Conservation (phyloP, 805 yeast genomes). For the Isabelozyma heimii region DNA sequence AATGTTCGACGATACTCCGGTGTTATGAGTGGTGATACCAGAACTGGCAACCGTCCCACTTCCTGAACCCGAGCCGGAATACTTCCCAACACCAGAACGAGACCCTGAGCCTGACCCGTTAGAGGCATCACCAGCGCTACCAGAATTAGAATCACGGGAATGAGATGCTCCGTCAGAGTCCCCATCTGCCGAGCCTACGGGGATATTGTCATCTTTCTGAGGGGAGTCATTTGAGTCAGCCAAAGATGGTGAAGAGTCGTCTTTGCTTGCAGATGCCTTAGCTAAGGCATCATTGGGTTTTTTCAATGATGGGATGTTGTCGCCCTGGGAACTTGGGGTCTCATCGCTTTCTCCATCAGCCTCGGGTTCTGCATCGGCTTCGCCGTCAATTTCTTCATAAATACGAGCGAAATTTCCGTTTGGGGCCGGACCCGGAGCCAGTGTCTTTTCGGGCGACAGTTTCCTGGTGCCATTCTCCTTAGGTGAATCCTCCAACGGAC, state of each 20-base stretch:
- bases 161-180: neutral
- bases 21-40: neutral
- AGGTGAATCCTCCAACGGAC: neutral
- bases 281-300: slow-evolving; percentile 2
- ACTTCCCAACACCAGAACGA: neutral
- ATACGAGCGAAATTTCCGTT: neutral
- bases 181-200: neutral
- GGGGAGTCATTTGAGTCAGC: neutral
- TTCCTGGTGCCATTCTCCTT: neutral
- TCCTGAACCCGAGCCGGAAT: slow-evolving; percentile 3
- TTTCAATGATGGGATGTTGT: neutral
- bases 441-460: neutral
- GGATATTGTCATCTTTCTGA: neutral
- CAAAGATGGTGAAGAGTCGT: slow-evolving; percentile 2
- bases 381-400: neutral
- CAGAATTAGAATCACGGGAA: neutral
- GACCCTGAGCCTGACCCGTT: slow-evolving; percentile 6
- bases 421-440: neutral
- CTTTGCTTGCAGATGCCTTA: slow-evolving; percentile 3
- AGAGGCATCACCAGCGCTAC: slow-evolving; percentile 3
- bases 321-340: neutral
- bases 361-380: neutral
- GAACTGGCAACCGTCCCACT: neutral
- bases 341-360: neutral
- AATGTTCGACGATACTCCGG: slow-evolving; percentile 2